Evolutionary conservation across 768 basidiomycete species (phyloP), one percentile per base, ranked within the genome.

Genomic region (Lactarius hengduanensis): DNA sequence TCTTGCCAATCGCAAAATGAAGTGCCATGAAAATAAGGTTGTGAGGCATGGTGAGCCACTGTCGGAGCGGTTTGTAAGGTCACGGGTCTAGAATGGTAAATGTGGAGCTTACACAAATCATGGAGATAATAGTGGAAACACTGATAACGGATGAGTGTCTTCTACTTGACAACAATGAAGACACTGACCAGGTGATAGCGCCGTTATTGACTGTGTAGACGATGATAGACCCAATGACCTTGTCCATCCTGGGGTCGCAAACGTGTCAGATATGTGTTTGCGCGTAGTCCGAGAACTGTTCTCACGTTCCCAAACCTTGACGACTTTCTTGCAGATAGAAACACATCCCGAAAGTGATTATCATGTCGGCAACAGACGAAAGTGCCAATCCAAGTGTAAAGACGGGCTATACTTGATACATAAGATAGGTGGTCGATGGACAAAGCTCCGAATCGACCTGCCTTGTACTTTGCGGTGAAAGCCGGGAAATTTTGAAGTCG

Each of bases 181-280:
- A 43, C 10, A 57, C 63, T 61, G 10, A 71, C 70, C 69, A 66
- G 32, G 71, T 71, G 36, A 71, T 56, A 1, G 69, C 64, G n/a
- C 71, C 71, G 34, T 71, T 71, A 30, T 70, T 71, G 59, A 71
- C 38, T 9, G 71, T 71, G 47, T 71, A 71, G 32, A 70, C 20
- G 40, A 71, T 65, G 41, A 71, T 66, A 0, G 62, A 34, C 15
- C 68, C 63, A 18, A 71, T 59, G 8, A 71, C 62, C 2, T 70
- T 58, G 30, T 71, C 71, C 69, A 70, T 70, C 15, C 69, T 71
- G 26, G 11, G 32, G 30, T 20, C 36, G 34, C 3, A 22, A 43
- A 58, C 18, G 20, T 16, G 30, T 57, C 38, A 45, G 50, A 11
- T 2, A 36, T 53, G 15, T 7, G 22, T 16, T 32, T n/a, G 28